A percentile compares a stretch with the other conserved stretches of the same genome.
Evolutionary conservation across 129 eudicot species (phyloP).

Genomic region (Centella asiatica): DNA sequence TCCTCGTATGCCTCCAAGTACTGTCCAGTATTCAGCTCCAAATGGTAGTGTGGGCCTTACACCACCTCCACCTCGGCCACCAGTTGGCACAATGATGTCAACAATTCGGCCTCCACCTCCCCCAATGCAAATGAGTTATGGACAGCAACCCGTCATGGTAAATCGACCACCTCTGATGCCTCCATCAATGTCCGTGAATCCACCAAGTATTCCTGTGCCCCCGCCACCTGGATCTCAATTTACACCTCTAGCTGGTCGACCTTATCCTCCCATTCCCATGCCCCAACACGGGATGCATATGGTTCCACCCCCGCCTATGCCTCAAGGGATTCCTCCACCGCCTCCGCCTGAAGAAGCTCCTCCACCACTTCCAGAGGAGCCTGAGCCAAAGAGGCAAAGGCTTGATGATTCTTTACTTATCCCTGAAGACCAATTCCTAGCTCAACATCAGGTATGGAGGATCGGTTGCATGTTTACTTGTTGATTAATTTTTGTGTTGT

Average conservation of each 20-base stretch:
- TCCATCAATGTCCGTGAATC: slow-evolving; percentile 37
- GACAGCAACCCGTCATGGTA: slow-evolving; percentile 64
- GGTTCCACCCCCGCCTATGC: slow-evolving; percentile 76
- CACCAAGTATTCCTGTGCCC: slow-evolving; percentile 52
- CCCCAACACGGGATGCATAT: slow-evolving; percentile 63
- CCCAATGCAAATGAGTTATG: slow-evolving; percentile 54
- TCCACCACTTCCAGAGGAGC: slow-evolving; percentile 93
- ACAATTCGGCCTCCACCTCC: slow-evolving; percentile 67
- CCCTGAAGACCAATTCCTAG: slow-evolving; percentile 88
- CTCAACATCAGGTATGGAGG: slow-evolving; percentile 65
- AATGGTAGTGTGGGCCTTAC: slow-evolving; percentile 35
- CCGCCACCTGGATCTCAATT: slow-evolving; percentile 85
- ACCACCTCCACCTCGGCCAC: slow-evolving; percentile 57
- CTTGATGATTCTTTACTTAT: slow-evolving; percentile 73
- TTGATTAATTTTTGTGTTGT: background rate
- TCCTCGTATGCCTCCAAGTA: slow-evolving; percentile 32
- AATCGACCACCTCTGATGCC: slow-evolving; percentile 59
- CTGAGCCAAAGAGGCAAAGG: slow-evolving; percentile 79
- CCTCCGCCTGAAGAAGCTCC: slow-evolving; percentile 89
- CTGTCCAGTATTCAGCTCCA: slow-evolving; percentile 44
- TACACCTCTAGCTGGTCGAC: slow-evolving; percentile 48
- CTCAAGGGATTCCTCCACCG: slow-evolving; percentile 73
- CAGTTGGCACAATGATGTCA: slow-evolving; percentile 39
- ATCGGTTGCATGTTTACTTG: background rate
- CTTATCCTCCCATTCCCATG: slow-evolving; percentile 44